Evolutionary conservation across 768 basidiomycete genomes (phyloP).

Genomic region (Boletus subparvulus): DNA sequence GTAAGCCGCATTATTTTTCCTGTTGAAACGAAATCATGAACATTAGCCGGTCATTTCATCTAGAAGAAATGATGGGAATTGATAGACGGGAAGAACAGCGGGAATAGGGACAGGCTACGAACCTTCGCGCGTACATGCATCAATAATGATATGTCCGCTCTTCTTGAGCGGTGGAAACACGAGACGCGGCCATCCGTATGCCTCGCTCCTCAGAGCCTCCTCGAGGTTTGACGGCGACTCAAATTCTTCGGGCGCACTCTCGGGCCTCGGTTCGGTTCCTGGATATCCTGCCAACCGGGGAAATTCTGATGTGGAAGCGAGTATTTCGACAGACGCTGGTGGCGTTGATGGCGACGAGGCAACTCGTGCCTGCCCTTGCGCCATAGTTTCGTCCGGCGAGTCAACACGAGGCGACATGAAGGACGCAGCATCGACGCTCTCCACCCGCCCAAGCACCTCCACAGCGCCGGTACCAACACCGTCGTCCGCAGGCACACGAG

Average conservation of each 20-base stretch:
- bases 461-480: conserved; percentile 19
- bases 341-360: conserved; percentile 13
- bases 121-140: conserved; percentile 86
- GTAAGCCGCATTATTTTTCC: conserved; percentile 91
- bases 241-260: conserved; percentile 2
- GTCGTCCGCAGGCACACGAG: conserved; percentile 20
- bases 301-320: conserved; percentile 9
- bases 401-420: conserved; percentile 28
- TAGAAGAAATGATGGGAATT: background rate
- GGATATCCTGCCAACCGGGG: background rate
- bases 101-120: conserved; percentile 6
- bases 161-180: conserved; percentile 91
- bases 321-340: conserved; percentile 6
- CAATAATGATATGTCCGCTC: conserved; percentile 88
- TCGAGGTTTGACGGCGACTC: conserved; percentile 41
- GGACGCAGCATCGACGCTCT: conserved; percentile 15
- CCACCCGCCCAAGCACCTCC: conserved; percentile 18
- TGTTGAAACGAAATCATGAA: conserved; percentile 30
- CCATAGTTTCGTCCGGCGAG: conserved; percentile 11
- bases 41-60: conserved; percentile 4
- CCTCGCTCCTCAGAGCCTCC: conserved; percentile 63
- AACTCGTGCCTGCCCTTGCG: conserved; percentile 13
- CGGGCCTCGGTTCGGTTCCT: conserved; percentile 1
- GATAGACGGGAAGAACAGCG: conserved; percentile 6
- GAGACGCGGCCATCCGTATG: conserved; percentile 87